These are phyloP conservation scores for Cercospora zeae-maydis DNA, from an alignment of 2,329 filamentous ascomycete genomes.

Conservation along the genomic window DNA sequence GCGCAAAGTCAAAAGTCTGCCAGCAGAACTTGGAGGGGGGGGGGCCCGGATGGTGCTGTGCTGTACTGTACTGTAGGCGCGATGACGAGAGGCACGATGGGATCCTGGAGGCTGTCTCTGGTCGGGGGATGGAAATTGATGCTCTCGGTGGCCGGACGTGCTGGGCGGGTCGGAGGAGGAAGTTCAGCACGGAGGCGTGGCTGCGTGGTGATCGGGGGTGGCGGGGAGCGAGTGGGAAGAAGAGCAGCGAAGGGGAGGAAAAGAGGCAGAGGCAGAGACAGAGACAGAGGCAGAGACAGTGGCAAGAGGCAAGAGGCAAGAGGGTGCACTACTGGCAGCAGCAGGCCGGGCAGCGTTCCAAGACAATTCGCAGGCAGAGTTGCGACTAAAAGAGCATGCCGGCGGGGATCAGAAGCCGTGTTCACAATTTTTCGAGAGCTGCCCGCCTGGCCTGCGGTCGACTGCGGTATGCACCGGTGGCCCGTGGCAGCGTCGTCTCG, in stretches of 20 bases:
- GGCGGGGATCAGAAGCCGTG: slow-evolving; percentile 7
- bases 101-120: slow-evolving; percentile 7
- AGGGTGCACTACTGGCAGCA: neutral
- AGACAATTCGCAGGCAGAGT: slow-evolving; percentile 10
- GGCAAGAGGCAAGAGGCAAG: neutral
- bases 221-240: neutral
- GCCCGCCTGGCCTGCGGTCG: neutral
- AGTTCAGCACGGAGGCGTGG: no score
- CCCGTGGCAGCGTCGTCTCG: no score
- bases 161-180: no score
- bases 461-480: neutral
- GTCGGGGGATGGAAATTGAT: neutral
- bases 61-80: neutral
- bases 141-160: no score
- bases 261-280: no score
- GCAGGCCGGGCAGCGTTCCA: slow-evolving; percentile 2
- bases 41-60: neutral
- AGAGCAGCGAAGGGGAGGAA: neutral
- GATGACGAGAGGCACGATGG: neutral
- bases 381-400: slow-evolving; percentile 3
- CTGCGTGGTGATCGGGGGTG: neutral
- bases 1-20: neutral
- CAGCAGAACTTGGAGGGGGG: slow-evolving; percentile 1
- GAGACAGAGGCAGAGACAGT: neutral
- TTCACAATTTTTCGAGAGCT: slow-evolving; percentile 7